Evolutionary conservation across 1,284 basidiomycete genomes (phyloP).

Genomic region (Xerocomus minutiporus): DNA sequence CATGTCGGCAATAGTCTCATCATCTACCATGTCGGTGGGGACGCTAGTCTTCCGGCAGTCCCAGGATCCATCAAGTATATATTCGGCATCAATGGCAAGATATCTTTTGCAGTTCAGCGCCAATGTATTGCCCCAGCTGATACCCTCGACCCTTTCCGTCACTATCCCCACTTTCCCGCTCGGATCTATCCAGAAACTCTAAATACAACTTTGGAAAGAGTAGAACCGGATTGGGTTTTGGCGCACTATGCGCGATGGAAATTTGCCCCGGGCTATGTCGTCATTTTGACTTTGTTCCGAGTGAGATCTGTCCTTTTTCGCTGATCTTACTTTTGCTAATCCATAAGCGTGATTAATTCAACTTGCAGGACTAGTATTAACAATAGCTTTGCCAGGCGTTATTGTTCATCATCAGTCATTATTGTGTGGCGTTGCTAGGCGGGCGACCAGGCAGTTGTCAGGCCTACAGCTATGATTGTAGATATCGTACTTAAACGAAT

Average conservation of each 20-base stretch:
- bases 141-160: not conserved
- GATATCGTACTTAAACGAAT: no score
- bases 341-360: no score
- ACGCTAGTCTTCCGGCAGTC: not conserved
- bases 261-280: not conserved
- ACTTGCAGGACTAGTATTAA: no score
- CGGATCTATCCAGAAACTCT: not conserved
- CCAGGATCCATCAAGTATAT: conserved; percentile 11
- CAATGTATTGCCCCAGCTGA: not conserved
- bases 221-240: not conserved
- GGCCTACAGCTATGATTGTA: no score
- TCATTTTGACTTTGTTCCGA: not conserved
- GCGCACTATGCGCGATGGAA: not conserved
- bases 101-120: conserved; percentile 2
- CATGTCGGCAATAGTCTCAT: conserved; percentile 8
- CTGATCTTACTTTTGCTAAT: no score
- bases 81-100: conserved; percentile 1
- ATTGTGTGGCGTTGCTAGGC: no score
- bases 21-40: not conserved
- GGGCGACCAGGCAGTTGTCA: no score
- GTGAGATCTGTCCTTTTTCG: no score
- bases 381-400: no score
- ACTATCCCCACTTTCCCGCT: conserved; percentile 1
- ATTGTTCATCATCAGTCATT: no score
- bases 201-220: not conserved